Evolutionary conservation across 2,329 filamentous ascomycete species (phyloP).

Genomic region (Exophiala phaeomuriformis): DNA sequence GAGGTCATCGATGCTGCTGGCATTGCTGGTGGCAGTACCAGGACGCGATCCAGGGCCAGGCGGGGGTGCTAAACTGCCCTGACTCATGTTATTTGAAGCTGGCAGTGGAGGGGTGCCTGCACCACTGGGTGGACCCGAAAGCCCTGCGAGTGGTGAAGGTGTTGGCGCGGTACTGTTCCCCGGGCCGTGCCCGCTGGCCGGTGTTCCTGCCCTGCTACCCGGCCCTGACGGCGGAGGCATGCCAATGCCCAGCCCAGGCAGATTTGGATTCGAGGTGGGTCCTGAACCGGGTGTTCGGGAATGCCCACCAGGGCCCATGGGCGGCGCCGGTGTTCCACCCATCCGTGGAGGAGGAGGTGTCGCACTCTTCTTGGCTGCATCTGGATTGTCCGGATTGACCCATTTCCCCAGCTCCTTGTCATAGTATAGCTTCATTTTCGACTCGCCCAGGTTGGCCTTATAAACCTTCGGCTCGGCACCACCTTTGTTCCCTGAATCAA

Average conservation of each 20-base stretch:
- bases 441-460: conserved; percentile 83
- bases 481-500: conserved; percentile 35
- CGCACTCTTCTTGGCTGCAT: conserved; percentile 54
- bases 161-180: conserved; percentile 5
- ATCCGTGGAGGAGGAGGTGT: conserved; percentile 73
- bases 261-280: conserved; percentile 11
- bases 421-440: conserved; percentile 83
- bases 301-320: conserved; percentile 10
- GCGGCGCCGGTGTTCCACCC: conserved; percentile 32
- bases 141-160: conserved; percentile 22
- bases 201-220: conserved; percentile 20
- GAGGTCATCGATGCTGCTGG: conserved; percentile 91
- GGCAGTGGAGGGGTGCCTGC: conserved; percentile 14
- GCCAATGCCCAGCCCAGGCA: conserved; percentile 5
- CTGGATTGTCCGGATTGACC: conserved; percentile 88
- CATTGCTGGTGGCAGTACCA: conserved; percentile 75
- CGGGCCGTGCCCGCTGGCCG: conserved; percentile 9
- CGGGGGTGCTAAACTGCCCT: conserved; percentile 31
- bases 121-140: conserved; percentile 30
- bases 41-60: conserved; percentile 60
- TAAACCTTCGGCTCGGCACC: conserved; percentile 51
- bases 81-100: conserved; percentile 27
- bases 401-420: conserved; percentile 95
- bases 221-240: conserved; percentile 16
- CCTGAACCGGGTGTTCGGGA: conserved; percentile 3